These are phyloP conservation scores for Haplosporangium gracile DNA, from an alignment of 192 early-diverging fungal genomes.

Conservation along the genomic window DNA sequence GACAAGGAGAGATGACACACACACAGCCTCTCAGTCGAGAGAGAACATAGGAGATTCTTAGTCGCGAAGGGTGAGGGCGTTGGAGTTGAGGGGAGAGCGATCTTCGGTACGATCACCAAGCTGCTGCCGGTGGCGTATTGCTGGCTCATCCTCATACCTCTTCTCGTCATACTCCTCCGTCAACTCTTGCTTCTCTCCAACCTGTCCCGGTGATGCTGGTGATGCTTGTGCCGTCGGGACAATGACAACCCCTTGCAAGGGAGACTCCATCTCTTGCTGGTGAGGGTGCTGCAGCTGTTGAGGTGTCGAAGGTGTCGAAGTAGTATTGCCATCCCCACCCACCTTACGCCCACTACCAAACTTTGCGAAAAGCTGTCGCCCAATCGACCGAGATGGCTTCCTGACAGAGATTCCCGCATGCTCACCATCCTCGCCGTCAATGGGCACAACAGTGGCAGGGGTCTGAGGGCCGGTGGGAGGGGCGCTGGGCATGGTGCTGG, in stretches of 20 bases:
- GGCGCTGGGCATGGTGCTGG: conserved; percentile 36
- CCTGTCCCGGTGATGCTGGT: not conserved
- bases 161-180: not conserved
- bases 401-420: not conserved
- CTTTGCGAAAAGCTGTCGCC: not conserved
- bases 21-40: no score
- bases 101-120: not conserved
- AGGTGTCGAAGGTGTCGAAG: not conserved
- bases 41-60: not conserved
- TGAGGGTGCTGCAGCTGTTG: not conserved
- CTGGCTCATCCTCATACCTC: not conserved
- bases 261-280: not conserved
- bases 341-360: not conserved
- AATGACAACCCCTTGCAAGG: not conserved
- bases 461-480: conserved; percentile 1
- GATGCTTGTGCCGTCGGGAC: not conserved
- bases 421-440: not conserved
- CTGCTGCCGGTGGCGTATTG: not conserved
- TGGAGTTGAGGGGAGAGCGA: not conserved
- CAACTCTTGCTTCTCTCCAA: not conserved
- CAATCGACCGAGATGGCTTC: not conserved
- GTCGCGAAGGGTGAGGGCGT: not conserved
- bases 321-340: not conserved
- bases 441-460: not conserved
- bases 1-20: no score